A percentile compares a stretch with the other conserved stretches of the same genome.
Evolutionary conservation across 2,329 filamentous ascomycete genomes (phyloP).

Genomic region (Cryoendolithus antarcticus): DNA sequence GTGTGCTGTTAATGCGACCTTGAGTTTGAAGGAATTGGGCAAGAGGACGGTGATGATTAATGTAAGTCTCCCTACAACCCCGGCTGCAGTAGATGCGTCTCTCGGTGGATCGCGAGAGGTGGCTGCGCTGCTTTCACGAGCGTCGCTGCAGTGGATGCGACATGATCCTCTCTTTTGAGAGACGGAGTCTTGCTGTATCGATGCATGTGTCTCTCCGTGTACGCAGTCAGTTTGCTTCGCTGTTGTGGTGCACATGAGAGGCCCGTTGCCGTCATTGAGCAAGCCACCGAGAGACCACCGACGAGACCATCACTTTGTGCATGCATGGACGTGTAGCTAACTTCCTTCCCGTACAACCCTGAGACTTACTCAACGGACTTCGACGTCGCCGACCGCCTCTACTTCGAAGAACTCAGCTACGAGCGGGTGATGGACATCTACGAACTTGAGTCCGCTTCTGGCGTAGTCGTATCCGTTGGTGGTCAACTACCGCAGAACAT

Average conservation of each 20-base stretch:
- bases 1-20: constrained; percentile 91
- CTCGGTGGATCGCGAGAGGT: neutral
- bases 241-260: no score
- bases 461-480: constrained; percentile 89
- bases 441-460: constrained; percentile 72
- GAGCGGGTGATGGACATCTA: constrained; percentile 99
- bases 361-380: constrained; percentile 77
- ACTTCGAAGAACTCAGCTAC: constrained; percentile 94
- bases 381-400: constrained; percentile 79
- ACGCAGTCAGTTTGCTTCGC: no score
- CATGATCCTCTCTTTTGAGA: no score
- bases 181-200: no score
- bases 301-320: no score
- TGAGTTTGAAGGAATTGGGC: constrained; percentile 70
- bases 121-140: neutral
- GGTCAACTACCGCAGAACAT: constrained; percentile 97
- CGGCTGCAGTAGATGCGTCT: neutral
- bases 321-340: neutral
- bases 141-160: no score
- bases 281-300: no score
- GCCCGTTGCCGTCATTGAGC: no score
- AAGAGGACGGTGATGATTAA: constrained; percentile 97
- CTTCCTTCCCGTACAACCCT: constrained; percentile 46
- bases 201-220: no score
- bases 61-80: constrained; percentile 11